A percentile compares a stretch with the other conserved stretches of the same genome.
phyloP scores from a whole-genome alignment of 2,329 filamentous ascomycete species.

The Ascochyta pisi region DNA sequence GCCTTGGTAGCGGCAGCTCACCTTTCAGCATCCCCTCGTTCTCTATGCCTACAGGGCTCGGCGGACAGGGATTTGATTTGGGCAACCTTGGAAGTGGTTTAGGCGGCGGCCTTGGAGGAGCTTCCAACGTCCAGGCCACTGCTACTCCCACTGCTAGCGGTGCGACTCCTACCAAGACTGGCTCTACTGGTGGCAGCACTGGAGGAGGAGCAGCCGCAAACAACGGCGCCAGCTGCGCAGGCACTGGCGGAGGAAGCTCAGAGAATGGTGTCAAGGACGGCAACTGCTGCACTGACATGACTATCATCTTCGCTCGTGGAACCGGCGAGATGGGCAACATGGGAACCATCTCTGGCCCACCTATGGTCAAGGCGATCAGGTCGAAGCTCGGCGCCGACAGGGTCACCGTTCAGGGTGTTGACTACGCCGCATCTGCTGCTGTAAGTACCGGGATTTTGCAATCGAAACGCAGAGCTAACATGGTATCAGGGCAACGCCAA shows the following conservation, averaged over 20 bases:
- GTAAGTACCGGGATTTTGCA: conserved; percentile 20
- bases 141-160: conserved; percentile 3
- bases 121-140: conserved; percentile 1
- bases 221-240: conserved; percentile 32
- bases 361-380: conserved; percentile 41
- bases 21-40: background rate
- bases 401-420: conserved; percentile 43
- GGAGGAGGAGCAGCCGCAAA: conserved; percentile 11
- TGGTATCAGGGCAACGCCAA: conserved; percentile 34
- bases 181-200: conserved; percentile 6
- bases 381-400: conserved; percentile 33
- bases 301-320: conserved; percentile 54
- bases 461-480: conserved; percentile 3
- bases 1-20: background rate
- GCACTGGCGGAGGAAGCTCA: conserved; percentile 31
- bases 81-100: conserved; percentile 2
- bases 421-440: conserved; percentile 38
- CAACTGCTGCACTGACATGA: conserved; percentile 51
- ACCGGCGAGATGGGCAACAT: conserved; percentile 54
- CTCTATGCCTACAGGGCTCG: background rate
- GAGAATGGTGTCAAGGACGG: conserved; percentile 52
- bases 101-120: conserved; percentile 2
- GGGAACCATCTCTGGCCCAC: conserved; percentile 51
- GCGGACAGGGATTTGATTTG: background rate
- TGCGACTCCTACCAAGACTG: conserved; percentile 7